Evolutionary conservation across 2,329 filamentous ascomycete species (phyloP).

Genomic region (Microascus cirrosus): DNA sequence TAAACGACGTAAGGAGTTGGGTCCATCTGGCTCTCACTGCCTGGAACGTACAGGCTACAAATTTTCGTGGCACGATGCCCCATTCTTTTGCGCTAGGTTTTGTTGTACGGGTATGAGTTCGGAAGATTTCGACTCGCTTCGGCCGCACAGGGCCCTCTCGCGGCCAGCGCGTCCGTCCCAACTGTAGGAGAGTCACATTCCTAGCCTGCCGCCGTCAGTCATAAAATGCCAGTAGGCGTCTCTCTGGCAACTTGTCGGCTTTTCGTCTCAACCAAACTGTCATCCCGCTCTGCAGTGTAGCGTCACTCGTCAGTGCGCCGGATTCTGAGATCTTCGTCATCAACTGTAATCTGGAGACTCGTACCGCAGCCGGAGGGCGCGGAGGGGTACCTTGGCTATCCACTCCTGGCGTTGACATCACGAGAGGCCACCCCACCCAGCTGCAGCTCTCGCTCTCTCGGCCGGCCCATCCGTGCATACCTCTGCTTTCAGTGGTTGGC

Average conservation of each 20-base stretch:
- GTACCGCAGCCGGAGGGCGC: background rate
- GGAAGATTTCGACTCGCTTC: background rate
- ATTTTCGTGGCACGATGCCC: background rate
- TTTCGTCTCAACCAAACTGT: background rate
- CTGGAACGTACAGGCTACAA: background rate
- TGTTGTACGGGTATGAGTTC: background rate
- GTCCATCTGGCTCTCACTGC: background rate
- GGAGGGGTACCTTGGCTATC: background rate
- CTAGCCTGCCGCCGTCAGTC: background rate
- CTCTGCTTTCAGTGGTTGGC: background rate
- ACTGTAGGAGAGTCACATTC: background rate
- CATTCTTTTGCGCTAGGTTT: background rate
- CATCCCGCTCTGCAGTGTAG: background rate
- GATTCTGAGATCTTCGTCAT: background rate
- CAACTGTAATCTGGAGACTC: background rate
- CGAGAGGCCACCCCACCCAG: background rate
- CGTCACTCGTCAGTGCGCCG: background rate
- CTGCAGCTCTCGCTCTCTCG: background rate
- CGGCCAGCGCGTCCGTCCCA: background rate
- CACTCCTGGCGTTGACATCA: background rate
- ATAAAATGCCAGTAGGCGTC: background rate
- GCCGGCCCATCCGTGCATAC: background rate
- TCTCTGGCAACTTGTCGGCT: background rate
- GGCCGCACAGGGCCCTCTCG: background rate
- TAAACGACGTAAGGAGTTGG: background rate